Evolutionary conservation across 805 yeast species (phyloP).

Genomic region (Jamesozyma spencerorum): DNA sequence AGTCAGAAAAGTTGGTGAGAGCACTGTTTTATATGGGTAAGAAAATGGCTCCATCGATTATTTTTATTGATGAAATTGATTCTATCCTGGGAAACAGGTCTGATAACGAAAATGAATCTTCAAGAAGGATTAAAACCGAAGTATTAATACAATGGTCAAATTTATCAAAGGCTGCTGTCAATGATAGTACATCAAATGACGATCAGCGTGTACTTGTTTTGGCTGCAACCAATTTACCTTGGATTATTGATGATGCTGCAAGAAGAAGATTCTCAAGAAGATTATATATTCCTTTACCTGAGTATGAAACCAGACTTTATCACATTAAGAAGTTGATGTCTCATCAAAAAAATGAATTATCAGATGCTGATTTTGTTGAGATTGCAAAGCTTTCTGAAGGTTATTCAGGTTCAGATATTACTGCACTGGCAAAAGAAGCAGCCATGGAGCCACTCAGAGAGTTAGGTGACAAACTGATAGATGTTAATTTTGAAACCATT

Average conservation of each 20-base stretch:
- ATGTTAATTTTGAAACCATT: slow-evolving; percentile 63
- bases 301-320: slow-evolving; percentile 63
- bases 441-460: slow-evolving; percentile 96
- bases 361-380: slow-evolving; percentile 51
- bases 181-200: slow-evolving; percentile 29
- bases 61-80: slow-evolving; percentile 93
- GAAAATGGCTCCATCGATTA: slow-evolving; percentile 84
- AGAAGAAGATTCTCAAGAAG: slow-evolving; percentile 86
- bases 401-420: slow-evolving; percentile 87
- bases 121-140: slow-evolving; percentile 87
- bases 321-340: slow-evolving; percentile 64
- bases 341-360: slow-evolving; percentile 58
- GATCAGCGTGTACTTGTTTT: slow-evolving; percentile 70
- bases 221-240: slow-evolving; percentile 93
- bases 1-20: slow-evolving; percentile 84
- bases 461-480: slow-evolving; percentile 73
- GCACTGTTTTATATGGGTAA: slow-evolving; percentile 82
- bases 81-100: slow-evolving; percentile 77
- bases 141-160: slow-evolving; percentile 94
- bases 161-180: slow-evolving; percentile 76
- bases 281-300: slow-evolving; percentile 92
- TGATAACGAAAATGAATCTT: slow-evolving; percentile 75
- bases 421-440: slow-evolving; percentile 93
- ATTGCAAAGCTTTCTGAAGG: slow-evolving; percentile 68
- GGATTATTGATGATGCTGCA: slow-evolving; percentile 98